phyloP scores from a whole-genome alignment of 2,329 filamentous ascomycete genomes.

The Emmonsiellopsis sp. region DNA sequence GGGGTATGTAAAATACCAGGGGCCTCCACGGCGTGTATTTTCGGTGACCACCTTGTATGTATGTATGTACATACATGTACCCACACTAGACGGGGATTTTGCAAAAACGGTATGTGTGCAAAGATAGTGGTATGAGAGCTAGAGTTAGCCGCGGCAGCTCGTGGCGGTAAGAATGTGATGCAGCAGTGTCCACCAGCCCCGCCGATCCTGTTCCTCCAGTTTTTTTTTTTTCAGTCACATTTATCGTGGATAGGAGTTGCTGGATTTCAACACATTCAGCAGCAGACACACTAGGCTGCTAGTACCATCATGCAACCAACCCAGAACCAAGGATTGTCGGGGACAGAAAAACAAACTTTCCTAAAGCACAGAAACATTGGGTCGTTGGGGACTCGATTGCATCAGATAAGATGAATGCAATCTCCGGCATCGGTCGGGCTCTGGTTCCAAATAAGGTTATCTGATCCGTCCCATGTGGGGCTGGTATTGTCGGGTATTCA shows the following conservation, averaged over 20 bases:
- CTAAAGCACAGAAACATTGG: not conserved
- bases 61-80: no score
- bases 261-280: no score
- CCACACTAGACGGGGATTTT: not conserved
- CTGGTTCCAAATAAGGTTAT: not conserved
- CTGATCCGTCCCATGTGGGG: constrained; percentile 4
- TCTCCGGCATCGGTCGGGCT: not conserved
- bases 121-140: no score
- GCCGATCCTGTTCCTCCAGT: no score
- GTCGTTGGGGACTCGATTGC: not conserved
- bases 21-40: not conserved
- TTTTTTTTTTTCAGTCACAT: no score
- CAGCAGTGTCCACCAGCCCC: no score
- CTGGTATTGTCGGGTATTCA: not conserved
- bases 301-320: no score
- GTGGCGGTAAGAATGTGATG: no score
- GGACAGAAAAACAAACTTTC: not conserved
- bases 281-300: no score
- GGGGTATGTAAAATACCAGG: not conserved
- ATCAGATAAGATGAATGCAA: constrained; percentile 2
- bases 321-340: no score
- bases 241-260: no score
- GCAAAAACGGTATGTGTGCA: not conserved
- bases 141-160: no score
- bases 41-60: not conserved